Percentiles rank a stretch among this genome's conserved stretches.
These are phyloP conservation scores for Trametes hirsuta DNA, from an alignment of 1,284 basidiomycete species.

Conservation along the genomic window DNA sequence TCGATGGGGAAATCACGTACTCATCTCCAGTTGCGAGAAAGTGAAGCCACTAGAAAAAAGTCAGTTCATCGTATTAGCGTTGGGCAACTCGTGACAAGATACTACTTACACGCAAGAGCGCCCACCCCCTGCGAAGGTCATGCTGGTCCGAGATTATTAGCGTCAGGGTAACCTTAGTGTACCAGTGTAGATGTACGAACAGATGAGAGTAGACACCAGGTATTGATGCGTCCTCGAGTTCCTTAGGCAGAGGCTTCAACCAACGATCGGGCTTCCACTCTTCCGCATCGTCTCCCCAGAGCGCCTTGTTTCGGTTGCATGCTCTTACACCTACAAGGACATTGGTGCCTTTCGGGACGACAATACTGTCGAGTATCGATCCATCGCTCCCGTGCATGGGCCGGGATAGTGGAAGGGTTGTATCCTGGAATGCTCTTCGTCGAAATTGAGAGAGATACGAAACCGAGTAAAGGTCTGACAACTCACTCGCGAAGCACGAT, in stretches of 20 bases:
- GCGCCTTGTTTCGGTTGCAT: slow-evolving; percentile 46
- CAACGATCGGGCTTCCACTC: slow-evolving; percentile 49
- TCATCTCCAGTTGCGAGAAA: slow-evolving; percentile 39
- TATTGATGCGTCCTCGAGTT: slow-evolving; percentile 18
- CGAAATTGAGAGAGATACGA: background rate
- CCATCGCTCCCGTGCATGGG: slow-evolving; percentile 33
- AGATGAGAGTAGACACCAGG: slow-evolving; percentile 30
- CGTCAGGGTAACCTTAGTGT: background rate
- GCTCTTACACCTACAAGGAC: slow-evolving; percentile 50
- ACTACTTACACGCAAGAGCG: slow-evolving; percentile 36
- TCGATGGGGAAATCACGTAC: slow-evolving; percentile 21
- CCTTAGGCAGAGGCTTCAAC: slow-evolving; percentile 26
- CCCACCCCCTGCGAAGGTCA: slow-evolving; percentile 39
- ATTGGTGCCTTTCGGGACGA: slow-evolving; percentile 47
- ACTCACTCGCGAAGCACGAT: slow-evolving; percentile 10
- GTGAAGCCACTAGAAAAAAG: slow-evolving; percentile 32
- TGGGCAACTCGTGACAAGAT: too few relatives aligned
- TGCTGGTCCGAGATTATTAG: slow-evolving; percentile 19
- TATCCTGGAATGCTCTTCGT: slow-evolving; percentile 19
- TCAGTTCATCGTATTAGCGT: background rate
- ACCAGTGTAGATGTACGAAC: slow-evolving; percentile 8
- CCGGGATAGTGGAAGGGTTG: slow-evolving; percentile 29
- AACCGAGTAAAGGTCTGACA: background rate
- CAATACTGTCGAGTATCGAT: slow-evolving; percentile 39
- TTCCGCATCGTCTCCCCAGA: slow-evolving; percentile 60